Conservation (phyloP, 495 filamentous ascomycete genomes). For the Glonium stellatum region DNA sequence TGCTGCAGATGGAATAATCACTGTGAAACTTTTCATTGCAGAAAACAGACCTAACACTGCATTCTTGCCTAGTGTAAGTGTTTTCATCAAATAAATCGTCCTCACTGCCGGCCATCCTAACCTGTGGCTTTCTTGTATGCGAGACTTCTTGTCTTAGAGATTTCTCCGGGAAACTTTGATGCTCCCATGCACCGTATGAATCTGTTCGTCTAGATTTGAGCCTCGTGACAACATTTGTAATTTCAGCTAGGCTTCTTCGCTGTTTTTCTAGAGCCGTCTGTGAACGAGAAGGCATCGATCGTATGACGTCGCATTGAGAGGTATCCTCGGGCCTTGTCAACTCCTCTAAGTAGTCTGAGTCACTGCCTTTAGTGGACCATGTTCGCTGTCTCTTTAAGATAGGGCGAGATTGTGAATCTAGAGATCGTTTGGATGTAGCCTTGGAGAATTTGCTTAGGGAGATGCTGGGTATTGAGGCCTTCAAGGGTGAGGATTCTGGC, state of each 20-base stretch:
- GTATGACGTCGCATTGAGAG: background rate
- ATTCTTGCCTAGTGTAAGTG: background rate
- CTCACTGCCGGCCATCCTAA: background rate
- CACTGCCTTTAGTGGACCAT: no score
- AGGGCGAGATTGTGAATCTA: background rate
- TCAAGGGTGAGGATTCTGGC: background rate
- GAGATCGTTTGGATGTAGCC: background rate
- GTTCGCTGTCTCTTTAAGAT: background rate
- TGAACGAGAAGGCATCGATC: background rate
- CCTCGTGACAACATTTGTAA: background rate
- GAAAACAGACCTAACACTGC: background rate
- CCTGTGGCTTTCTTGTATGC: background rate
- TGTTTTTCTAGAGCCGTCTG: background rate
- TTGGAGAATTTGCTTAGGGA: background rate
- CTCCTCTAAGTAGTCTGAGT: background rate
- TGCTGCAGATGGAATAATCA: background rate
- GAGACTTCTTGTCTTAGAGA: background rate
- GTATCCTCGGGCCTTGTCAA: background rate
- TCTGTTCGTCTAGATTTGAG: background rate
- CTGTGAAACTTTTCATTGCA: background rate
- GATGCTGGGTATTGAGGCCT: background rate
- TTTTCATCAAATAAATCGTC: background rate
- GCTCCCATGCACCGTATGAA: background rate
- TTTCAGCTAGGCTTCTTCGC: conserved; percentile 1
- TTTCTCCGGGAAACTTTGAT: background rate